phyloP scores from a whole-genome alignment of 257 asterid genomes.

The Solanum pennellii region DNA sequence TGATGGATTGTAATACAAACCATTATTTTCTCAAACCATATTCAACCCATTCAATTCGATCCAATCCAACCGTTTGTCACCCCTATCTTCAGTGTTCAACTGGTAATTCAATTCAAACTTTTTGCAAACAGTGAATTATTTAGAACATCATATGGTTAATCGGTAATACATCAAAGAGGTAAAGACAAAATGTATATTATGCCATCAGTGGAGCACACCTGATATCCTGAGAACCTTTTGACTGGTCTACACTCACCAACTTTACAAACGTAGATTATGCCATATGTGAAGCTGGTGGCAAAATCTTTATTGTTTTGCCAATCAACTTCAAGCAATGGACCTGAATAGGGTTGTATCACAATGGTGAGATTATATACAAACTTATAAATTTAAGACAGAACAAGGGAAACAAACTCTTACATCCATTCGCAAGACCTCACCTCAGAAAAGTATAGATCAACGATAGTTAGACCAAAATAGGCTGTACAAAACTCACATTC shows the following conservation, averaged over 20 bases:
- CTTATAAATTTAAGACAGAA: background rate
- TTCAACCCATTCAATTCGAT: no score
- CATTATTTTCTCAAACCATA: no score
- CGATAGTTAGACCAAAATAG: no score
- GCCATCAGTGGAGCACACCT: constrained; percentile 23
- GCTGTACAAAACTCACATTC: constrained; percentile 30
- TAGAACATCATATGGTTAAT: no score
- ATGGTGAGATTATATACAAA: background rate
- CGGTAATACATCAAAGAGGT: no score
- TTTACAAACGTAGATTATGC: constrained; percentile 82
- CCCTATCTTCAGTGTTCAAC: background rate
- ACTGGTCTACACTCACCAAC: constrained; percentile 74
- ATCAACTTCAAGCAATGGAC: constrained; percentile 89
- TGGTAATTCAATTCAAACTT: no score
- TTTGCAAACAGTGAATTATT: no score
- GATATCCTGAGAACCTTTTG: constrained; percentile 69
- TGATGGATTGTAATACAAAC: no score
- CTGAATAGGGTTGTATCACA: constrained; percentile 14
- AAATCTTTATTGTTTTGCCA: constrained; percentile 76
- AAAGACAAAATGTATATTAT: no score
- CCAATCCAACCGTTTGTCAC: no score
- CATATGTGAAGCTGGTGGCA: constrained; percentile 89
- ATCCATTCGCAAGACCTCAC: constrained; percentile 65
- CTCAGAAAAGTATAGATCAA: no score
- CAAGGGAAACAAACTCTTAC: constrained; percentile 27